A percentile compares a stretch with the other conserved stretches of the same genome.
Conservation (phyloP, 306 rosid species). For the Lotus japonicus region DNA sequence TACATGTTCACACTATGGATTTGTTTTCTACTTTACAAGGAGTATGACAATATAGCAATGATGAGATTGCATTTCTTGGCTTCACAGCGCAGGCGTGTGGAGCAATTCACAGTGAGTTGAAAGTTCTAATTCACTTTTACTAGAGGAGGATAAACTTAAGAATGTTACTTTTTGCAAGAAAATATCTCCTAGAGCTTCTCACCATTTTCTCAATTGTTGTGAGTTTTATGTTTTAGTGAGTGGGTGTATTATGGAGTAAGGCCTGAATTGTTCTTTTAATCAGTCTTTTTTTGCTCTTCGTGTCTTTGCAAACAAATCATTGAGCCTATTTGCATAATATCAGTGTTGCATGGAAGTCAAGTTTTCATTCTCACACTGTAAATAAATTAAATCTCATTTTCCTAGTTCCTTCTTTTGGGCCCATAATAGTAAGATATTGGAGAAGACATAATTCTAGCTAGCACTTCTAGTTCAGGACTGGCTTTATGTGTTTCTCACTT, state of each 20-base stretch:
- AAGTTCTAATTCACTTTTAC: neutral
- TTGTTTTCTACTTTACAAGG: conserved; percentile 74
- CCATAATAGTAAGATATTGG: no score
- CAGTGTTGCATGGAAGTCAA: no score
- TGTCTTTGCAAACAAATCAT: neutral
- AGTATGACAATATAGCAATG: conserved; percentile 55
- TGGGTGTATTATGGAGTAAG: neutral
- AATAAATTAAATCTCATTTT: no score
- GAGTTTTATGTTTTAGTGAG: neutral
- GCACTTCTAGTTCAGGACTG: no score
- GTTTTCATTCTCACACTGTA: no score
- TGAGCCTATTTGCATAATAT: no score
- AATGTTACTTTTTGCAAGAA: neutral
- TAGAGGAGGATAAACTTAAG: neutral
- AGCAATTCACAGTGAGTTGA: conserved; percentile 78
- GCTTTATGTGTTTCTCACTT: no score
- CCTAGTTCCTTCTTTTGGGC: no score
- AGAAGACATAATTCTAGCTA: no score
- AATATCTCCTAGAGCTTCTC: neutral
- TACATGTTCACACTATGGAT: conserved; percentile 79
- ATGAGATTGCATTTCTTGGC: conserved; percentile 86
- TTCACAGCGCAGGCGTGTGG: conserved; percentile 65
- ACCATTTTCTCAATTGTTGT: neutral
- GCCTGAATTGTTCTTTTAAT: neutral
- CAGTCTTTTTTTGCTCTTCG: neutral